Evolutionary conservation across 257 asterid species (phyloP), one percentile per base, ranked within the genome.

Genomic region (Primulina huaijiensis): DNA sequence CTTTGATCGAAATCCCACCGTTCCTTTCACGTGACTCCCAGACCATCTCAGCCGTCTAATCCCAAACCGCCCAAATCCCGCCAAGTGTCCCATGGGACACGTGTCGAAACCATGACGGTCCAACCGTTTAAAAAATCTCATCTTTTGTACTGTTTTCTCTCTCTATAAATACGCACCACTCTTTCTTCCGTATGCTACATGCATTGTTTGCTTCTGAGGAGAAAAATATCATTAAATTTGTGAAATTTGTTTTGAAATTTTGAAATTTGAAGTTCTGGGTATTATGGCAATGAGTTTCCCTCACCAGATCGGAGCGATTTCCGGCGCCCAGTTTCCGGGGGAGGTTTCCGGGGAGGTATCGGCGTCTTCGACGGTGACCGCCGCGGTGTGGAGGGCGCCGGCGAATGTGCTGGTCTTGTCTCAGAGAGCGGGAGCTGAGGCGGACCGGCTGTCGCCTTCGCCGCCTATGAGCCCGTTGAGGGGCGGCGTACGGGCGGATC

Each of bases 241-340:
- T 56, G 8, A 0, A 10, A 12, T 12, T 27, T 53, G 21, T 1
- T 17, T 52, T 33, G 16, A 12, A 4, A 35, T 23, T 38, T 21
- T 10, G 10, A 6, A 70, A 57, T 56, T 62, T 25, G n/a, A 33
- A 59, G 25, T 12, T 29, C 6, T 55, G 33, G 46, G 11, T 75
- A 38, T 35, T 55, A 90, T 90, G 99, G 97, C 96, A n/a, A 89
- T 90, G 96, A 88, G 91, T 77, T 66, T 94, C 70, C 87, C 97
- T 7, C 90, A 86, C 70, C 99, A 89, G 83, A 85, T 93, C 68
- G 87, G 92, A 60, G 88, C 93, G 2, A 82, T 93, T 21, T 77
- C 96, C 60, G 96, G 92, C 8, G 27, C 87, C 1, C 75, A 87
- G 62, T 7, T 87, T 9, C 16, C 82, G 25, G 78, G 78, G 40